phyloP scores from a whole-genome alignment of 192 early-diverging fungal species.

The Chytriomyces confervae region DNA sequence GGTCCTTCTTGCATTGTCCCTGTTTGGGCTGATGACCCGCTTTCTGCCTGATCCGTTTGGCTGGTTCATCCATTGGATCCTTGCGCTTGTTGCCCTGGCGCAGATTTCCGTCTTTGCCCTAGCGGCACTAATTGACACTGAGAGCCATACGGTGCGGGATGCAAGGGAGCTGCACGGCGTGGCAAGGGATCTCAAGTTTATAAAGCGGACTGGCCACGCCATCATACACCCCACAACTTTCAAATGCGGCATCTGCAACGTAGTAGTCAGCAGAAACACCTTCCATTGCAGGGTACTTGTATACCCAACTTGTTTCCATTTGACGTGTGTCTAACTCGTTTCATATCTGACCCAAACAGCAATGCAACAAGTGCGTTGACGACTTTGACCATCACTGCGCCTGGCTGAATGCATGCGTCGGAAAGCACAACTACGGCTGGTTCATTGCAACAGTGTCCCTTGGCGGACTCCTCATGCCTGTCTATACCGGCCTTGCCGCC shows the following conservation, averaged over 20 bases:
- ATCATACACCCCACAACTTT: not conserved
- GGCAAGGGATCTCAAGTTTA: not conserved
- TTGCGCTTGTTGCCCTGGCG: not conserved
- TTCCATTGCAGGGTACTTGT: not conserved
- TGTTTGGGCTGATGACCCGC: not conserved
- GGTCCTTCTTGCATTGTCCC: not conserved
- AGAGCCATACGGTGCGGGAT: not conserved
- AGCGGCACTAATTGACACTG: not conserved
- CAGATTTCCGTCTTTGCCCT: not conserved
- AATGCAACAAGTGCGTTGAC: constrained; percentile 17
- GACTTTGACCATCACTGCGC: constrained; percentile 14
- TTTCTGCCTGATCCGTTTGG: not conserved
- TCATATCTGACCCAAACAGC: not conserved
- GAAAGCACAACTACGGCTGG: not conserved
- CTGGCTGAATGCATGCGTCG: constrained; percentile 10
- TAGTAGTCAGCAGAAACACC: not conserved
- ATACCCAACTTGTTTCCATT: not conserved
- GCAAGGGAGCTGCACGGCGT: not conserved
- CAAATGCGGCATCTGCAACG: constrained; percentile 3
- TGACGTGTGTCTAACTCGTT: not conserved
- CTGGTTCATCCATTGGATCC: not conserved
- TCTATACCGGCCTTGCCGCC: not conserved
- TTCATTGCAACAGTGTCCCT: not conserved
- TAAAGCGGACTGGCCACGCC: not conserved
- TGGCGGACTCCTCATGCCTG: not conserved